Evolutionary conservation across 2,329 filamentous ascomycete genomes (phyloP), one percentile per base, ranked within the genome.

Genomic region (Alternaria ethzedia): DNA sequence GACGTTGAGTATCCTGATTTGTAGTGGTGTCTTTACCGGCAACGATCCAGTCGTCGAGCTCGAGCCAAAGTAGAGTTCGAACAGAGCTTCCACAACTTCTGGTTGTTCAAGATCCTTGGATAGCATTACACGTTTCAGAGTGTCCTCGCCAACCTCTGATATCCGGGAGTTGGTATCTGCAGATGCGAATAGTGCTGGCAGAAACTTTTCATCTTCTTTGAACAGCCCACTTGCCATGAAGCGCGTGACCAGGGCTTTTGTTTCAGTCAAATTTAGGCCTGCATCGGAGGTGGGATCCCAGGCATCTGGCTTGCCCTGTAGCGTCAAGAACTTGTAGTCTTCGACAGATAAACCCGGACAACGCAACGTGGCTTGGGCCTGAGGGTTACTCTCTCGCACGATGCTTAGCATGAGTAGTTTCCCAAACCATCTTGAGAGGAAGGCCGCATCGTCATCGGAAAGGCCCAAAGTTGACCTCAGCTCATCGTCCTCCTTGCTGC

Each of bases 181-280:
- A 25, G 93, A 90, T 6, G 94, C 94, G 76, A 92, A 94, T 1
- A 98, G 81, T 1, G 93, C 91, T 0, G 95, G 91, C 12, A 97
- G 79, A 71, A 97, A 93, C 30, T 94, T 89, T 75, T 98, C 92
- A 1, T 88, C 82, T 65, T 97, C 93, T 0, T 84, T 89, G 79
- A 99, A 98, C 7, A 94, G 89, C 5, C 93, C 94, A 74, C 93
- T 97, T 3, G 91, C 89, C 20, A 99, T 82, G 58, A 98, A 89
- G 21, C 85, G 88, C 6, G 91, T 85, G 6, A 88, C 88, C 50
- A 89, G 87, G 5, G 89, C 85, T 74, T 94, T 94, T 5, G 90
- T 90, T 70, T 92, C 88, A 1, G 87, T 84, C 36, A 94, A 79
- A 69, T 89, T 91, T 56, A 93, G 79, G 0, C 90, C 88, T 71